A percentile compares a stretch with the other conserved stretches of the same genome.
Conservation (phyloP, 1,284 basidiomycete species). For the Leccinum griseonigrum region DNA sequence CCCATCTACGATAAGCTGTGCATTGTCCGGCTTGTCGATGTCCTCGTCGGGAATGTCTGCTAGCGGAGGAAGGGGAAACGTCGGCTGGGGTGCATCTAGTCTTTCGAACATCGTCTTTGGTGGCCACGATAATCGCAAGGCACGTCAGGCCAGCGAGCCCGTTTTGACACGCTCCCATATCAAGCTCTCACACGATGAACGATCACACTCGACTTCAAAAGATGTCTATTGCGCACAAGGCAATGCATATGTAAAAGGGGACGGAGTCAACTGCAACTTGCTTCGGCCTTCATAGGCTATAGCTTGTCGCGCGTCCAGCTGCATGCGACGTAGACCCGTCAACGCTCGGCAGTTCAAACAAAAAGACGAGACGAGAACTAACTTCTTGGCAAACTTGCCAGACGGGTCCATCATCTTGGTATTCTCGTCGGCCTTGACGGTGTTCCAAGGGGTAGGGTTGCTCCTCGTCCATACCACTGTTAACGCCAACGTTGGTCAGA, state of each 20-base stretch:
- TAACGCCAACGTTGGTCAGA: not conserved
- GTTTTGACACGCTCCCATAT: slow-evolving; percentile 1
- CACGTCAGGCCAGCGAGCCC: not conserved
- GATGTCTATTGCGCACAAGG: slow-evolving; percentile 21
- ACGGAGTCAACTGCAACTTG: slow-evolving; percentile 7
- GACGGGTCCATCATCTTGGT: slow-evolving; percentile 69
- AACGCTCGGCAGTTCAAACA: slow-evolving; percentile 7
- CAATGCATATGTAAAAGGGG: slow-evolving; percentile 5
- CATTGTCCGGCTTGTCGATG: slow-evolving; percentile 48
- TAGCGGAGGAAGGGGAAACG: slow-evolving; percentile 39
- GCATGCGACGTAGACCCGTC: slow-evolving; percentile 9
- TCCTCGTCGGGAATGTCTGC: slow-evolving; percentile 45
- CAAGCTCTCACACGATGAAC: slow-evolving; percentile 15
- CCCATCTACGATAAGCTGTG: slow-evolving; percentile 16
- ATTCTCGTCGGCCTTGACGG: slow-evolving; percentile 66
- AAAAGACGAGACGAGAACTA: slow-evolving; percentile 12
- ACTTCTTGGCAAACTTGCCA: slow-evolving; percentile 74
- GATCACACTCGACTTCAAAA: slow-evolving; percentile 10
- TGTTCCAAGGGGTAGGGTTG: slow-evolving; percentile 81
- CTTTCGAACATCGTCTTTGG: slow-evolving; percentile 38
- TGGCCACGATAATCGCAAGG: not conserved
- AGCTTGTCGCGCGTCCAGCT: slow-evolving; percentile 75
- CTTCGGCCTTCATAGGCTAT: slow-evolving; percentile 31
- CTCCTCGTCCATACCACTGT: slow-evolving; percentile 76
- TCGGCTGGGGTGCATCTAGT: slow-evolving; percentile 42